These are phyloP conservation scores for Paraleonurus japonicus DNA, from an alignment of 257 asterid genomes.

Conservation along the genomic window DNA sequence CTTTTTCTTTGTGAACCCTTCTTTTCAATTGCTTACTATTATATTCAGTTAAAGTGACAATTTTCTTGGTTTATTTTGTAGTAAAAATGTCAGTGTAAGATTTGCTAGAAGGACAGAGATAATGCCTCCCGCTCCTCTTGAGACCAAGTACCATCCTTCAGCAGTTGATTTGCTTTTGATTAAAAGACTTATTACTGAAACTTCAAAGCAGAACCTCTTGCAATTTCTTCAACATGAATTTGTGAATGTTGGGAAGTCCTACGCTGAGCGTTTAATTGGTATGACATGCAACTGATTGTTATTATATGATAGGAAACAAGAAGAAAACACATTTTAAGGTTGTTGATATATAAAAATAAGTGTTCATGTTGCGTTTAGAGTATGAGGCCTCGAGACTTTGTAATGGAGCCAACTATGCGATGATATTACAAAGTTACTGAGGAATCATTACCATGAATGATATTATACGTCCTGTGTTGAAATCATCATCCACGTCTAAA, in stretches of 20 bases:
- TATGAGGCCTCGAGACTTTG: slow-evolving; percentile 9
- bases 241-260: slow-evolving; percentile 76
- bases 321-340: neutral
- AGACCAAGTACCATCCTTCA: slow-evolving; percentile 93
- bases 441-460: slow-evolving; percentile 1
- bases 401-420: neutral
- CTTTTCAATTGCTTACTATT: slow-evolving; percentile 12
- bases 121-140: slow-evolving; percentile 92
- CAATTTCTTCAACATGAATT: slow-evolving; percentile 93
- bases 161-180: slow-evolving; percentile 92
- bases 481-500: neutral
- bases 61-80: slow-evolving; percentile 29
- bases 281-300: slow-evolving; percentile 27
- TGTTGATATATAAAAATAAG: slow-evolving; percentile 14
- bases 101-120: slow-evolving; percentile 85
- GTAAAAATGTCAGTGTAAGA: slow-evolving; percentile 65
- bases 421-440: neutral
- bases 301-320: neutral
- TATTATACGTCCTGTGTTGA: neutral
- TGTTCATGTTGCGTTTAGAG: slow-evolving; percentile 1
- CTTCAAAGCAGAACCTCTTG: slow-evolving; percentile 64
- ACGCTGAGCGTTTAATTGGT: slow-evolving; percentile 88
- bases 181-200: slow-evolving; percentile 81
- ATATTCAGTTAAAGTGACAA: slow-evolving; percentile 17
- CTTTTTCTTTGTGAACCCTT: slow-evolving; percentile 27